phyloP scores from a whole-genome alignment of 2,329 filamentous ascomycete genomes.

The Dactylellina leptospora region DNA sequence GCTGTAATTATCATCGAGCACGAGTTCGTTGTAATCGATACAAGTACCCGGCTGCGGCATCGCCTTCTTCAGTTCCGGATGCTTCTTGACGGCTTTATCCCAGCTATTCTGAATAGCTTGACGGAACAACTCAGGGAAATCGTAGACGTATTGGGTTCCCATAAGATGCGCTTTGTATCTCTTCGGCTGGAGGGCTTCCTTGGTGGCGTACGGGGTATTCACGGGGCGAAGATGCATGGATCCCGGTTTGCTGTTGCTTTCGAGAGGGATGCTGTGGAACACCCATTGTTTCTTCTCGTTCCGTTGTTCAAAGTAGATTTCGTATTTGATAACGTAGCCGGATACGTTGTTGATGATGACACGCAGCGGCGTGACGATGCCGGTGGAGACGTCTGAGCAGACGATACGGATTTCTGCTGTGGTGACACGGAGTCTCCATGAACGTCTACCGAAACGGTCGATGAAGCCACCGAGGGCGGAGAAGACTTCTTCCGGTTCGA shows the following conservation, averaged over 20 bases:
- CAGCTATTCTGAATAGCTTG: slow-evolving; percentile 97
- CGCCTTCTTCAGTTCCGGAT: slow-evolving; percentile 77
- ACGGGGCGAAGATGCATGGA: slow-evolving; percentile 93
- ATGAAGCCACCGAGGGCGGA: slow-evolving; percentile 93
- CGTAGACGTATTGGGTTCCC: slow-evolving; percentile 99
- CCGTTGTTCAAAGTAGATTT: slow-evolving; percentile 97
- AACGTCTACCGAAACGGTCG: slow-evolving; percentile 92
- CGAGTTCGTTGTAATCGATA: slow-evolving; percentile 91
- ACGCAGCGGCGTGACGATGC: slow-evolving; percentile 87
- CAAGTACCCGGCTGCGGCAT: slow-evolving; percentile 88
- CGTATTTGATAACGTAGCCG: slow-evolving; percentile 95
- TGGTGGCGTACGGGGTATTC: slow-evolving; percentile 91
- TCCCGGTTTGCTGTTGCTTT: slow-evolving; percentile 82
- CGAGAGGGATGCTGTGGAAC: slow-evolving; percentile 82
- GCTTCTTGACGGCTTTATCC: slow-evolving; percentile 77
- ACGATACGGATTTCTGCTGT: slow-evolving; percentile 98
- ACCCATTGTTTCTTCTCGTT: slow-evolving; percentile 98
- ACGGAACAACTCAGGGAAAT: slow-evolving; percentile 99
- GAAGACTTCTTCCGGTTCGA: slow-evolving; percentile 88
- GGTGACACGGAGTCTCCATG: slow-evolving; percentile 94
- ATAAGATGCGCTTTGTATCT: slow-evolving; percentile 99
- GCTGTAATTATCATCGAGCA: slow-evolving; percentile 92
- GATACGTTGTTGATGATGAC: slow-evolving; percentile 98
- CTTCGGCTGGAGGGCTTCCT: slow-evolving; percentile 98
- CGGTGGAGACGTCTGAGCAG: slow-evolving; percentile 87